phyloP scores from a whole-genome alignment of 2,329 filamentous ascomycete species.

The Fusarium albidum region DNA sequence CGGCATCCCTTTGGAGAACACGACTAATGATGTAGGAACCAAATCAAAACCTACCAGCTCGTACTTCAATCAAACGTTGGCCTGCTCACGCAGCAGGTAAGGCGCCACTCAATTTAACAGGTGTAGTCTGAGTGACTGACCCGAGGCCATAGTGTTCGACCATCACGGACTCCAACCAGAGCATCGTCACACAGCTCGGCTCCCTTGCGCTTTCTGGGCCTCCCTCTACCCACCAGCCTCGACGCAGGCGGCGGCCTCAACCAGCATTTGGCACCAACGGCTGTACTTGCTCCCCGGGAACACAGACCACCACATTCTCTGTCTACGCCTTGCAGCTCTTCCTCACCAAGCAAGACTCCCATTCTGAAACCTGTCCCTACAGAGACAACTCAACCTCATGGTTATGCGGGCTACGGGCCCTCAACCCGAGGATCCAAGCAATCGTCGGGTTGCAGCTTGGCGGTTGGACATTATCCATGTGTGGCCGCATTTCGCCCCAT shows the following conservation, averaged over 20 bases:
- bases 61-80: background rate
- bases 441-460: conserved; percentile 2
- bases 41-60: background rate
- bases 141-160: background rate
- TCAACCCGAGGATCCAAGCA: background rate
- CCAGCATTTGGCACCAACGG: background rate
- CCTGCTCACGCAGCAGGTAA: background rate
- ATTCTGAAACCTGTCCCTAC: background rate
- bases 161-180: background rate
- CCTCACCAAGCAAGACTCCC: background rate
- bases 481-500: background rate
- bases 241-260: background rate
- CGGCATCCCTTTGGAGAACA: too few relatives aligned
- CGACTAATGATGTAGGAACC: background rate
- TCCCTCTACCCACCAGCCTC: accelerated
- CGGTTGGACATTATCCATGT: background rate
- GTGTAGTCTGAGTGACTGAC: background rate
- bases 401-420: background rate
- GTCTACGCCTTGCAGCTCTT: conserved; percentile 21
- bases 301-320: background rate
- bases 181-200: background rate
- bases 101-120: background rate
- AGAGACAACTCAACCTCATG: background rate
- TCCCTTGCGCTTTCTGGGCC: background rate
- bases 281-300: conserved; percentile 3